Base-by-base conservation (phyloP, 352 stramenopile species). In the Globisporangium mamillatum region DNA sequence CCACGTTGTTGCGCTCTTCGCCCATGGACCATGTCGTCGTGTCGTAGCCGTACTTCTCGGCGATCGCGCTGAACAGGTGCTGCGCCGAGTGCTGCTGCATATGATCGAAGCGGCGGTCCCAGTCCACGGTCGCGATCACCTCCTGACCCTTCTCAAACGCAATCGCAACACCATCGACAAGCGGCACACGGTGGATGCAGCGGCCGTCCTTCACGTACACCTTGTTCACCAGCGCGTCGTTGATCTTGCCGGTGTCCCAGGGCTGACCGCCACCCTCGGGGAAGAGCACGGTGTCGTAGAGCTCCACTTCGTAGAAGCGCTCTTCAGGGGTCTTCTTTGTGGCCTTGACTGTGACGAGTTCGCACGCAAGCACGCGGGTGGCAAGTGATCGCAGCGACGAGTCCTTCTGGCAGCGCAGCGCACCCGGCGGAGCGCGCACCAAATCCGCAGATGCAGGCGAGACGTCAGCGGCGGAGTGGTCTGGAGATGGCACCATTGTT, bases 51-150 rank as follows among this genome's bases (percentile, higher is more conserved):
- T 90, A 81, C 48, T 75, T 80, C 60, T 93, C 78, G 41, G 87
- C 89, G 34, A 97, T 82, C n/a, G 89, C 89, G 63, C 82, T 95
- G 56, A 96, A 79, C 41, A 97, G 68, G 63, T 97, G 91, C 73
- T 97, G 91, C 44, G 80, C 89, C 63, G 91, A 96, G 78, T 97
- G 91, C 72, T 96, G 89, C 70, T 92, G 86, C 88, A 96, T 96
- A 75, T 96, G 88, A 64, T 96, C 90, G 36, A 90, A 86, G 62
- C 90, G 82, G 14, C 90, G 83, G 41, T 64, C 67, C 89, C 89
- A 96, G 70, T 96, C 80, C 24, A 97, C 79, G 0, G 9, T 70
- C 36, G 83, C 80, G 34, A 77, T 59, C 18, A 96, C 84, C 22
- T 78, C 69, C 32, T 89, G 74, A 3, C 79, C 86, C 20, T 78